Evolutionary conservation across 106 monocot species (phyloP), one percentile per base, ranked within the genome.

Genomic region (Platanthera guangdongensis): DNA sequence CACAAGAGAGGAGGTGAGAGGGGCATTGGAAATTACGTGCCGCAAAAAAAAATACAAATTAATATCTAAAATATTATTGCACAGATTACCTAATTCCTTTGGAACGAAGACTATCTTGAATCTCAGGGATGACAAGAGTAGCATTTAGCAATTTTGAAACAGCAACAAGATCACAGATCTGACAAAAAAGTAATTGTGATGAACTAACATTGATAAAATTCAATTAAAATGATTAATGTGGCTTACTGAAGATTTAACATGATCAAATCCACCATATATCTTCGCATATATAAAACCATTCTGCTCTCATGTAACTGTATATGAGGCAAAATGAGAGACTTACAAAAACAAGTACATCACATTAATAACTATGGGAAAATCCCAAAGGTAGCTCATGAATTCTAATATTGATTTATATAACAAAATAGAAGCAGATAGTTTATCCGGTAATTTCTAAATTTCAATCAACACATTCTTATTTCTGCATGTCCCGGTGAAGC

Each of bases 131-230:
- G 63, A 95, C 85, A 74, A 95, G 85, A 25, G 92, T 95, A 47
- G 95, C 95, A 90, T 95, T 95, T 71, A 95, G 80, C 45, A 95
- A 88, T 77, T 88, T 90, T 64, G 90, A 74, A 80, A 95, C 64
- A 16, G 87, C 84, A 48, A 95, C 92, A 81, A 92, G 84, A 87
- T 92, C 95, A 87, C 88, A 92, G 51, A 95, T 92, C 95, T 95
- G 82, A 52, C 65, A 81, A 86, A 74, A n/a, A 16, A 80, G 73
- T 77, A 76, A 82, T 64, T 10, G 57, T 82, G 77, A 83, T 49
- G 16, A 74, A 51, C 14, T 68, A 18, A 10, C 32, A 65, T 74
- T 65, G 9, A 70, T 9, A 70, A 67, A 67, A 9, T 64, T 22
- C 15, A 64, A 77, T 13, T 50, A 8, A 52, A 46, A 16, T 71